Evolutionary conservation across 2,329 filamentous ascomycete genomes (phyloP).

Genomic region (Monosporascus ibericus): DNA sequence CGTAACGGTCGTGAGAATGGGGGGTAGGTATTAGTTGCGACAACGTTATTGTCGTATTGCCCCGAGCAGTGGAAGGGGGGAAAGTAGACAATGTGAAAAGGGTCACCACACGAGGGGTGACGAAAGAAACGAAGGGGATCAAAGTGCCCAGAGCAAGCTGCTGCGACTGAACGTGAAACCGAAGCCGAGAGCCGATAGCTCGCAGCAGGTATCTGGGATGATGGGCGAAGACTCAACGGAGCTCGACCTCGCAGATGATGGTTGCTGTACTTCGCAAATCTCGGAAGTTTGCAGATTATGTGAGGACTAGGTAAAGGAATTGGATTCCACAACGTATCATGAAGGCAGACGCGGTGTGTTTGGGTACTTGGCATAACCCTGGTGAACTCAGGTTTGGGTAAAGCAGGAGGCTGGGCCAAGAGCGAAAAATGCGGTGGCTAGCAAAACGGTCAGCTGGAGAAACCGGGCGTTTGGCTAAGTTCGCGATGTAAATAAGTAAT

Average conservation of each 20-base stretch:
- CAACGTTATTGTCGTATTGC: constrained; percentile 38
- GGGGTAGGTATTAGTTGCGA: constrained; percentile 33
- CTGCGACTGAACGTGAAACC: neutral
- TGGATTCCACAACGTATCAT: neutral
- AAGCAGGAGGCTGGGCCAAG: constrained; percentile 13
- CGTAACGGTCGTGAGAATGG: constrained; percentile 48
- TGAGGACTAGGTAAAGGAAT: neutral
- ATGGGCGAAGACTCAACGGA: neutral
- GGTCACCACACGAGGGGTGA: constrained; percentile 35
- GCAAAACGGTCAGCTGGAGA: neutral
- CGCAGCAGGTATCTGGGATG: neutral
- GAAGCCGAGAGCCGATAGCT: neutral
- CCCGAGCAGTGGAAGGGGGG: constrained; percentile 28
- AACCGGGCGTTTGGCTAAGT: neutral
- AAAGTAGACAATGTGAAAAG: constrained; percentile 43
- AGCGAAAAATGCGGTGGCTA: constrained; percentile 16
- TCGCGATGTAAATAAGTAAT: neutral
- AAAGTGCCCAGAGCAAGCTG: constrained; percentile 4
- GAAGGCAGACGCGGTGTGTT: neutral
- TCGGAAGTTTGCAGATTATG: neutral
- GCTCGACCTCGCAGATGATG: neutral
- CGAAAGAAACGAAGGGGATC: constrained; percentile 8
- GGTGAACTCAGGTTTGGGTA: constrained; percentile 1
- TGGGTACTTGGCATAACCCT: neutral
- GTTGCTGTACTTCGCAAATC: neutral